phyloP scores from a whole-genome alignment of 176 grass and related monocot genomes.

The Triticum aestivum region IWGSC_CS_RefSeq_v2.1 NC_057798.1:222858851-222859350 shows the following conservation, averaged over 20 bases:
- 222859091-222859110: too few relatives aligned
- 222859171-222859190: neutral
- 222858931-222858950: neutral
- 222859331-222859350: neutral
- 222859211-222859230: neutral
- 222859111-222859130: neutral
- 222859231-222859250: neutral
- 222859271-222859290: neutral
- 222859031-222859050: neutral
- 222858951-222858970: neutral
- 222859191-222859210: neutral
- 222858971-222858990: too few relatives aligned
- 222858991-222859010: neutral
- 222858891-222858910: too few relatives aligned
- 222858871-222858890: too few relatives aligned
- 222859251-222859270: neutral
- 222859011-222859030: neutral
- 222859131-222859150: neutral
- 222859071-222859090: neutral
- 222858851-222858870: too few relatives aligned
- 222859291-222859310: neutral
- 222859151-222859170: neutral
- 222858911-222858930: neutral
- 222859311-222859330: neutral
- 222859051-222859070: neutral